phyloP scores from a whole-genome alignment of 2,329 filamentous ascomycete species.

The Epichloe aotearoae region DNA sequence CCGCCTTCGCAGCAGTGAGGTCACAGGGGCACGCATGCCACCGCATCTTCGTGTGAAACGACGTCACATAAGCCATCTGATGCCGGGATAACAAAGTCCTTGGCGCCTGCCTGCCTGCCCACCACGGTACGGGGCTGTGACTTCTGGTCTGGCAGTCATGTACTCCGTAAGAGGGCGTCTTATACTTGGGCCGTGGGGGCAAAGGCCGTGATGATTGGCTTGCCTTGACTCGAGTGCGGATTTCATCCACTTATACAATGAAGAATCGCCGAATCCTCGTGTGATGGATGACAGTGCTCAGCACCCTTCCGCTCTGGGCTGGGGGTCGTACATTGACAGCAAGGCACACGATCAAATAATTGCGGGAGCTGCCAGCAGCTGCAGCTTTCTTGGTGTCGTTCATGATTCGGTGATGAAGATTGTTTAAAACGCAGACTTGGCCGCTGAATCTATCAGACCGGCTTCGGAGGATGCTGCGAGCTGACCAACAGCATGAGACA shows the following conservation, averaged over 20 bases:
- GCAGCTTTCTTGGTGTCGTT: conserved; percentile 19
- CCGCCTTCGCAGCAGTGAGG: conserved; percentile 17
- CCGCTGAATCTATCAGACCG: conserved; percentile 36
- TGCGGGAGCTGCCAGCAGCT: conserved; percentile 21
- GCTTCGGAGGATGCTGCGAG: conserved; percentile 23
- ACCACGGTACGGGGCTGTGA: conserved; percentile 36
- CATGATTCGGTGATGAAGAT: conserved; percentile 44
- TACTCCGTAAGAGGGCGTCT: conserved; percentile 44
- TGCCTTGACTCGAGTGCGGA: conserved; percentile 21
- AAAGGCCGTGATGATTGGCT: conserved; percentile 36
- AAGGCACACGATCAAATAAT: conserved; percentile 46
- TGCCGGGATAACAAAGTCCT: conserved; percentile 50
- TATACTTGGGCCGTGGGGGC: conserved; percentile 27
- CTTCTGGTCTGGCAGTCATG: conserved; percentile 51
- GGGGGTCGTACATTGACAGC: conserved; percentile 46
- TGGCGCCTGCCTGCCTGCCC: conserved; percentile 29
- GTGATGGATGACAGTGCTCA: conserved; percentile 49
- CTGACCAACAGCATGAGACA: conserved; percentile 22
- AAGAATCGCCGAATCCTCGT: conserved; percentile 53
- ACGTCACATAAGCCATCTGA: conserved; percentile 55
- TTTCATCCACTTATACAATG: conserved; percentile 56
- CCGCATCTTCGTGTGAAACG: conserved; percentile 42
- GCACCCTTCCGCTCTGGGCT: conserved; percentile 37
- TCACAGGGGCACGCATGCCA: conserved; percentile 45
- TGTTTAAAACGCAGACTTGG: conserved; percentile 45